phyloP scores from a whole-genome alignment of 257 asterid species.

The Ehretia macrophylla region DNA sequence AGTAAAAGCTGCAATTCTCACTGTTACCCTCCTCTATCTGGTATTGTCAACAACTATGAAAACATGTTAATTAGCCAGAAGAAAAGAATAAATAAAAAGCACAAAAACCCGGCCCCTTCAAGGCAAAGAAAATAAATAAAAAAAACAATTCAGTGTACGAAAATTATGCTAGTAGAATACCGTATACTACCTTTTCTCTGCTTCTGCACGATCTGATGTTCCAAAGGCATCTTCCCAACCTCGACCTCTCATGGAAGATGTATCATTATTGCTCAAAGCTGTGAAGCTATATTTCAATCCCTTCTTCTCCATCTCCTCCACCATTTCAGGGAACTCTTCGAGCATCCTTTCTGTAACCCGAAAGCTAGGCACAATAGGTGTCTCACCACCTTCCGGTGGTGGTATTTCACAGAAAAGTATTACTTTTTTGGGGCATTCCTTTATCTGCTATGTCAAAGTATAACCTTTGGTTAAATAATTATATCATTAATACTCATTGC shows the following conservation, averaged over 20 bases:
- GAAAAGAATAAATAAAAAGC: too few relatives aligned
- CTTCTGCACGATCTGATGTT: slow-evolving; percentile 51
- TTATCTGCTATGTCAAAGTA: slow-evolving; percentile 26
- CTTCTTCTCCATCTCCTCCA: slow-evolving; percentile 56
- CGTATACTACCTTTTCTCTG: slow-evolving; percentile 35
- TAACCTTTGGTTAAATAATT: too few relatives aligned
- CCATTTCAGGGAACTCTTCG: slow-evolving; percentile 58
- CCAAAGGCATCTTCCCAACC: slow-evolving; percentile 73
- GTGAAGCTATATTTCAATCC: slow-evolving; percentile 58
- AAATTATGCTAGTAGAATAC: too few relatives aligned
- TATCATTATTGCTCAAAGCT: slow-evolving; percentile 46
- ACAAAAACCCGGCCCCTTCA: too few relatives aligned
- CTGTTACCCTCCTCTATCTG: too few relatives aligned
- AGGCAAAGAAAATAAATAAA: too few relatives aligned
- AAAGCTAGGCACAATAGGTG: slow-evolving; percentile 69
- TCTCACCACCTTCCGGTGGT: slow-evolving; percentile 67
- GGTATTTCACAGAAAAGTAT: slow-evolving; percentile 57
- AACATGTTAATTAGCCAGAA: too few relatives aligned
- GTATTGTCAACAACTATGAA: too few relatives aligned
- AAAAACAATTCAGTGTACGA: too few relatives aligned
- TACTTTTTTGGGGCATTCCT: slow-evolving; percentile 60
- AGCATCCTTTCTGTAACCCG: slow-evolving; percentile 47
- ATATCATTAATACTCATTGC: too few relatives aligned
- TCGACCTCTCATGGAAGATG: slow-evolving; percentile 59
- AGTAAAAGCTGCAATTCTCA: too few relatives aligned